Evolutionary conservation across 345 rosid species (phyloP).

Genomic region (Draba incana): DNA sequence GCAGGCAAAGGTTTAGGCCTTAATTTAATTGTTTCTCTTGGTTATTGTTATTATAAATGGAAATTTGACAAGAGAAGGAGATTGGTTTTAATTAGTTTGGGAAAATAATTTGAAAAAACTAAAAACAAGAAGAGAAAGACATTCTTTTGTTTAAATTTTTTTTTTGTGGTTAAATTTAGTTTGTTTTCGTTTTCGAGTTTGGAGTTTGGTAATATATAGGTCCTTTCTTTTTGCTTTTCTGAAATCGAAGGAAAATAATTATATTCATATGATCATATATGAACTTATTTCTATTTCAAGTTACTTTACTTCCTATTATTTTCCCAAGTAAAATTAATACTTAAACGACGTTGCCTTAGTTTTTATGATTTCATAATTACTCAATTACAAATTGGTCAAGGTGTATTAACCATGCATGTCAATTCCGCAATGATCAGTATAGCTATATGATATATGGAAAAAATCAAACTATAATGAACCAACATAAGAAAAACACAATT

Average conservation of each 20-base stretch:
- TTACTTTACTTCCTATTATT: background rate
- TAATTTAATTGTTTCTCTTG: conserved; percentile 34
- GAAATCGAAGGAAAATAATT: conserved; percentile 30
- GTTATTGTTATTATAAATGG: conserved; percentile 41
- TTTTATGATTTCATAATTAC: background rate
- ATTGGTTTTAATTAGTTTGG: conserved; percentile 36
- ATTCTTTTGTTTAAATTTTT: conserved; percentile 4
- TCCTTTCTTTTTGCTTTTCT: conserved; percentile 10
- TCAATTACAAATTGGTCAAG: conserved; percentile 1
- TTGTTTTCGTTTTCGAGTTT: conserved; percentile 23
- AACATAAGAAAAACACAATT: background rate
- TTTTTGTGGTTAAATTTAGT: background rate
- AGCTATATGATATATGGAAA: background rate
- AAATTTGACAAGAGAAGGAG: conserved; percentile 29
- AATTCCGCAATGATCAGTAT: background rate
- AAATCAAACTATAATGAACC: background rate
- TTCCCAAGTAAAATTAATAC: background rate
- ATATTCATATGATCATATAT: conserved; percentile 7
- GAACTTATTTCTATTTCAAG: conserved; percentile 8
- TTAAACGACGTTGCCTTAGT: conserved; percentile 4
- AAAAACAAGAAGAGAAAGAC: background rate
- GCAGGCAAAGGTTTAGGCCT: conserved; percentile 90
- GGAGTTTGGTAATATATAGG: conserved; percentile 28
- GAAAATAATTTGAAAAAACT: conserved; percentile 12
- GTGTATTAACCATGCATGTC: conserved; percentile 19